Evolutionary conservation across 495 filamentous ascomycete genomes (phyloP), one percentile per base, ranked within the genome.

Genomic region (Penicillium longicatenatum): DNA sequence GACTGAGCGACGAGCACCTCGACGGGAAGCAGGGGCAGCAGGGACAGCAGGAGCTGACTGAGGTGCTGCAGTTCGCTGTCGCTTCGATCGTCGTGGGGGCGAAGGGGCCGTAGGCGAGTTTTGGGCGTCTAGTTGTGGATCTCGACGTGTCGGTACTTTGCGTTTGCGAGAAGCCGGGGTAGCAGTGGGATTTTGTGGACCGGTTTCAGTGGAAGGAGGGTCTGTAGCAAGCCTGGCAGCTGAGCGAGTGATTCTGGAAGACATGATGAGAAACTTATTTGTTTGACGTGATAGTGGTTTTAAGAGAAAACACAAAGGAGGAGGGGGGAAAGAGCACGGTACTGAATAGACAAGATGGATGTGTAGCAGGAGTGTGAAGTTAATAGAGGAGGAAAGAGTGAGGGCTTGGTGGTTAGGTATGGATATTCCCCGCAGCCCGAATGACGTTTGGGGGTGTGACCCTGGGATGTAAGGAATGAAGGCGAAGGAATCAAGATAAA

Each of bases 231-330:
- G 81, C 79, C 87, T 87, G 74, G 89, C 85, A 64, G 89, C 83
- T 62, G 89, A 90, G 72, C 89, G 85, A 76, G 89, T 92, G 56
- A 87, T 82, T 85, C 89, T 93, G 83, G 83, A 71, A 81, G 89
- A 89, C 89, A 91, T 92, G 84, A 89, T 92, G 85, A 90, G 89
- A 78, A 77, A 66, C 46, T 67, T 62, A 56, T 39, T 63, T 69
- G 67, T 60, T 59, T 50, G 47, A 50, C 54, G n/a, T 43, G 24
- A 44, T 41, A 50, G 22, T 43, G 50, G 24, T 45, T 8, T 10
- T 39, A 41, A 24, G 33, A 55, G 41, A 26, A 54, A 53, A 50
- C 49, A 54, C 26, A 42, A 37, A 45, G 17, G 57, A 31, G 35
- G 20, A 16, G 52, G 19, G 22, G 37, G 22, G 44, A 52, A 21